Evolutionary conservation across 169 alveolate species (phyloP).

Genomic region (Cryptosporidium meleagridis): DNA sequence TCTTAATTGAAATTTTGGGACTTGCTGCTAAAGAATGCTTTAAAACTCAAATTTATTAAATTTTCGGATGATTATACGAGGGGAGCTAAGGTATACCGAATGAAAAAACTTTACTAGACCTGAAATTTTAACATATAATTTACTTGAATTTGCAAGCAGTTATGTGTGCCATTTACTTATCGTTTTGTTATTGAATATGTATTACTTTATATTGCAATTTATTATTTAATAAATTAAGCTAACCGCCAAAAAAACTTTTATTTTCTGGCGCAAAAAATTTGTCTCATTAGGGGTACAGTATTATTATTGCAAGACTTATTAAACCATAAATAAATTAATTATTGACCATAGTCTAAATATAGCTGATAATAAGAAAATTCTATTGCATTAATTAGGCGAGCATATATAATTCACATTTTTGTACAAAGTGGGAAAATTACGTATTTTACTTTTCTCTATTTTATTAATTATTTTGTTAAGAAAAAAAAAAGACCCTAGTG

Average conservation of each 20-base stretch:
- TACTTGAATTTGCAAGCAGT: too few species aligned
- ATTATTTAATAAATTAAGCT: too few species aligned
- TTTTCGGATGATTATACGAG: neutral
- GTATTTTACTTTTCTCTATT: neutral
- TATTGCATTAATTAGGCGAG: neutral
- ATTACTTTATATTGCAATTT: too few species aligned
- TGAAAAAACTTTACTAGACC: too few species aligned
- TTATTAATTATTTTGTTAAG: neutral
- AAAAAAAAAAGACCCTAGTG: constrained; percentile 19
- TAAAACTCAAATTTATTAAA: neutral
- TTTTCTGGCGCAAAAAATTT: neutral
- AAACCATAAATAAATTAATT: too few species aligned
- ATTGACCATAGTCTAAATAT: neutral
- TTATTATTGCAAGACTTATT: neutral
- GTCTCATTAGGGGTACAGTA: neutral
- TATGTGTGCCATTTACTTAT: neutral
- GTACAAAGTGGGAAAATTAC: neutral
- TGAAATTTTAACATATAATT: neutral
- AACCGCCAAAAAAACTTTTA: neutral
- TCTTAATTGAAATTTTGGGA: neutral
- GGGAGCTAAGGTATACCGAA: neutral
- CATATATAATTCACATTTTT: neutral
- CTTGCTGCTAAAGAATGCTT: neutral
- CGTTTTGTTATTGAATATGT: neutral
- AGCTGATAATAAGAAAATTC: neutral